Evolutionary conservation across 495 filamentous ascomycete species (phyloP).

Genomic region (Penicillium flavigenum): DNA sequence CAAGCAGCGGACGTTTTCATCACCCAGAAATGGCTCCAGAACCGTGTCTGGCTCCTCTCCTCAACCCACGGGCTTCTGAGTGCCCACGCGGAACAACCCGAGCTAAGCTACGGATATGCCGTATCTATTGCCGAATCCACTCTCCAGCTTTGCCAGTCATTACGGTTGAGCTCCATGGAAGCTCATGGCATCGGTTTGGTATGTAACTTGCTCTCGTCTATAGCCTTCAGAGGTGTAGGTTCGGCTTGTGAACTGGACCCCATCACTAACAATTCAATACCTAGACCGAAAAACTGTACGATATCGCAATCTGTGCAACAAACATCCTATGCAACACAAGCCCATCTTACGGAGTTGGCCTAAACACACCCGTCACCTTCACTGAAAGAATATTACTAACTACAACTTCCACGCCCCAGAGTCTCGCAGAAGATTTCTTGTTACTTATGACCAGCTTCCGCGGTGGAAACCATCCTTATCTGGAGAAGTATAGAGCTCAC

Average conservation of each 20-base stretch:
- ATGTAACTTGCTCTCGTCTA: conserved; percentile 26
- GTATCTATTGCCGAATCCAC: conserved; percentile 66
- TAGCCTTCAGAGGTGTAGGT: neutral
- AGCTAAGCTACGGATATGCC: conserved; percentile 66
- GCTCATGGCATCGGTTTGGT: conserved; percentile 72
- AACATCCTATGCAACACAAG: conserved; percentile 37
- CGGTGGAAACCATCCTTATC: conserved; percentile 42
- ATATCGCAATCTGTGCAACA: conserved; percentile 42
- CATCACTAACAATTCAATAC: conserved; percentile 13
- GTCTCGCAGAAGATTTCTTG: conserved; percentile 36
- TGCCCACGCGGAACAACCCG: conserved; percentile 50
- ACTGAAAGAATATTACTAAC: conserved; percentile 16
- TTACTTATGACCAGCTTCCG: conserved; percentile 38
- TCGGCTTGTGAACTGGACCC: neutral
- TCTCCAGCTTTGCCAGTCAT: conserved; percentile 64
- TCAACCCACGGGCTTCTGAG: conserved; percentile 55
- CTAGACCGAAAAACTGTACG: conserved; percentile 45
- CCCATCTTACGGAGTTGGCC: conserved; percentile 23
- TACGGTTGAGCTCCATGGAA: conserved; percentile 63
- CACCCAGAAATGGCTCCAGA: conserved; percentile 83
- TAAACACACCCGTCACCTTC: conserved; percentile 15
- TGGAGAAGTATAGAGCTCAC: conserved; percentile 38
- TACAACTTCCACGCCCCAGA: conserved; percentile 26
- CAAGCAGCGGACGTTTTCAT: conserved; percentile 68
- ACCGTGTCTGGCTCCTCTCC: conserved; percentile 73